A percentile compares a stretch with the other conserved stretches of the same genome.
Conservation (phyloP, 495 filamentous ascomycete species). For the Neurospora sp. region DNA sequence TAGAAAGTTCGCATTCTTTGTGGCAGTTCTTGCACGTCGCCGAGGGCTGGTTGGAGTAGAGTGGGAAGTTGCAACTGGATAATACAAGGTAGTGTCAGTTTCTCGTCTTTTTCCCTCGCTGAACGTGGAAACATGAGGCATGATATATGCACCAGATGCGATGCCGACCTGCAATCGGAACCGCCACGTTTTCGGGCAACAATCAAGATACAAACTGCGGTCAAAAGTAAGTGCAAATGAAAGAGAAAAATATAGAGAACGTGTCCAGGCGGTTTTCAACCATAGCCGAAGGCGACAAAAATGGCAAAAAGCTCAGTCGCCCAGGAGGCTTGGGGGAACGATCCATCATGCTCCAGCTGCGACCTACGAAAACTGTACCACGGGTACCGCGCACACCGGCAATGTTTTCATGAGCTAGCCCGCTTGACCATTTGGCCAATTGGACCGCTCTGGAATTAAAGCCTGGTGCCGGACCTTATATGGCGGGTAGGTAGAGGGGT, state of each 20-base stretch:
- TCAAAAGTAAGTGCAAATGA: neutral
- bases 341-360: neutral
- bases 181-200: neutral
- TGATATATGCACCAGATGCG: neutral
- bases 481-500: neutral
- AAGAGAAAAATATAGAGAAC: neutral
- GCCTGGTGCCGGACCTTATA: neutral
- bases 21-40: slow-evolving; percentile 46
- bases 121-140: neutral
- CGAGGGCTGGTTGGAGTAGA: slow-evolving; percentile 40
- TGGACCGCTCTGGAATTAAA: neutral
- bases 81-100: slow-evolving; percentile 4
- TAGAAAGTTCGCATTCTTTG: slow-evolving; percentile 27
- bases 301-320: neutral
- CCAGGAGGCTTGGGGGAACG: neutral
- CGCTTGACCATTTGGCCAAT: neutral
- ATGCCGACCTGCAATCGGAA: neutral
- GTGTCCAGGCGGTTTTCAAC: neutral
- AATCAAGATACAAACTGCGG: neutral
- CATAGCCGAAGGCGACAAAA: neutral
- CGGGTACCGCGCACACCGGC: neutral
- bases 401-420: neutral
- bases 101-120: neutral
- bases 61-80: slow-evolving; percentile 40
- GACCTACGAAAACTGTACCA: neutral